Conservation (phyloP, 2,329 filamentous ascomycete species). For the Rhinocladiella similis region DNA sequence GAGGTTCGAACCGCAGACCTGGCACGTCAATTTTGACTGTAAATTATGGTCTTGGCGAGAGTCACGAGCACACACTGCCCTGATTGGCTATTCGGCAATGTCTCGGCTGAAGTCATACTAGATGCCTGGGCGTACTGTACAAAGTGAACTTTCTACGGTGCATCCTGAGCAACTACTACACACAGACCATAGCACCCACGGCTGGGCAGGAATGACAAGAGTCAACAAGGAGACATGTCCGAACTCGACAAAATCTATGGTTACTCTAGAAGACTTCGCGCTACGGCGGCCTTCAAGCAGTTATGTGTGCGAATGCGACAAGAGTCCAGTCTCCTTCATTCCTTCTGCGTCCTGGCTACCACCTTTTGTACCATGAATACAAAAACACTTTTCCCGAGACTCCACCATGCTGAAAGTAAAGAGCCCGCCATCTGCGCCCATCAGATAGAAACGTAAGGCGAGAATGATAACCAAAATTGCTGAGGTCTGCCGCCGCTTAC, state of each 20-base stretch:
- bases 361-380: constrained; percentile 5
- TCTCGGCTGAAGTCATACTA: background rate
- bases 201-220: background rate
- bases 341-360: constrained; percentile 3
- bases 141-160: background rate
- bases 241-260: constrained; percentile 5
- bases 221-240: background rate
- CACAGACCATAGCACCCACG: no score
- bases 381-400: constrained; percentile 22
- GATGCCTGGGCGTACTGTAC: background rate
- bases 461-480: constrained; percentile 22
- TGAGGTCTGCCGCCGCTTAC: constrained; percentile 7
- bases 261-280: constrained; percentile 14
- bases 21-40: constrained; percentile 2
- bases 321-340: constrained; percentile 12
- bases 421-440: constrained; percentile 2
- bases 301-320: constrained; percentile 10
- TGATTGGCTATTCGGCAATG: constrained; percentile 1
- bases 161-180: background rate
- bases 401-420: constrained; percentile 19
- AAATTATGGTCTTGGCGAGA: constrained; percentile 5
- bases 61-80: background rate
- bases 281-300: constrained; percentile 7
- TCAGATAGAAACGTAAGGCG: constrained; percentile 1
- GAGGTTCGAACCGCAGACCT: constrained; percentile 9